Conservation (phyloP, 139 green algal species). For the Micractinium sp. region DNA sequence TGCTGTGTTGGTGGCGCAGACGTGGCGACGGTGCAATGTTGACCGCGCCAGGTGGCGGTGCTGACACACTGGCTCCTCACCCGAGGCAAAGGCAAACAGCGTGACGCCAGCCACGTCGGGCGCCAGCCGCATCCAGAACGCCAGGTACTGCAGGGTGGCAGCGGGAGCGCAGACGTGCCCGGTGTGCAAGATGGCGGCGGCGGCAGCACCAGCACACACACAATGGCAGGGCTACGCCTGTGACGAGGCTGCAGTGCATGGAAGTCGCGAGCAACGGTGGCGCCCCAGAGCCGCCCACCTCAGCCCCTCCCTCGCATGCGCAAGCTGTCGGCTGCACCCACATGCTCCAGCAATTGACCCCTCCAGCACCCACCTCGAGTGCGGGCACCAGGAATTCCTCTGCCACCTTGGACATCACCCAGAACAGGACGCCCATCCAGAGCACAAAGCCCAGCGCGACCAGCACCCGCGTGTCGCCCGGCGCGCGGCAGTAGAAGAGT, state of each 20-base stretch:
- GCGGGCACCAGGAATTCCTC: slow-evolving; percentile 54
- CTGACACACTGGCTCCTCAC: not conserved
- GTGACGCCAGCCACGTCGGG: slow-evolving; percentile 59
- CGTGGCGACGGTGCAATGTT: not conserved
- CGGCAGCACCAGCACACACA: too few species aligned
- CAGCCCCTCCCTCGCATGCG: too few species aligned
- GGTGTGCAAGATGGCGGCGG: too few species aligned
- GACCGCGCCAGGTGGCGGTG: not conserved
- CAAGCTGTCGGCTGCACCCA: too few species aligned
- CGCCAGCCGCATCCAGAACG: slow-evolving; percentile 40
- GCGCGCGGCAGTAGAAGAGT: slow-evolving; percentile 45
- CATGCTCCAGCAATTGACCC: too few species aligned
- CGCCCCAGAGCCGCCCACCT: too few species aligned
- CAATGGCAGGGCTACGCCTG: too few species aligned
- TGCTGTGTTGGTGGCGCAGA: not conserved
- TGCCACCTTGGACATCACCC: slow-evolving; percentile 40
- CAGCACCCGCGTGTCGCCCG: not conserved
- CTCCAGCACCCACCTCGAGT: slow-evolving; percentile 30
- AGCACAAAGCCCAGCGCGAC: slow-evolving; percentile 31
- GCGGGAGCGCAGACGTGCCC: too few species aligned
- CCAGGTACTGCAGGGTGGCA: slow-evolving; percentile 44
- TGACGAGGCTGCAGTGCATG: too few species aligned
- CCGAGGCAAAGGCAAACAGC: slow-evolving; percentile 56
- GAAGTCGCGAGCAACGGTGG: too few species aligned
- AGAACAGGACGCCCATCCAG: slow-evolving; percentile 53